Evolutionary conservation across 2,329 filamentous ascomycete genomes (phyloP), one percentile per base, ranked within the genome.

Genomic region (Alternaria sp.): DNA sequence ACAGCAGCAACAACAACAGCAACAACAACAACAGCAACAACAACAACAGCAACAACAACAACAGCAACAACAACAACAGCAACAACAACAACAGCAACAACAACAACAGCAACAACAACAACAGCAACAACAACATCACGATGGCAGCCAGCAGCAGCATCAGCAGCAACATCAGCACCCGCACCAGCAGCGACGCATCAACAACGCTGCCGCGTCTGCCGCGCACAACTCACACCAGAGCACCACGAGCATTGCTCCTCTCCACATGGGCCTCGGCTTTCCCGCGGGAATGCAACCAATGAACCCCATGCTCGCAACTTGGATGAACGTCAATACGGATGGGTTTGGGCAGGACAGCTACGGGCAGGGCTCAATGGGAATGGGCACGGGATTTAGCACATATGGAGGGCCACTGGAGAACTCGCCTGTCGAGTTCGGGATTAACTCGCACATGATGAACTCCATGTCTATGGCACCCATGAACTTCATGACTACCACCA

Each of bases 371-470:
- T 58, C 71, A 56, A 72, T 72, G 62, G 67, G 66, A 51, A 73
- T 78, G 70, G 68, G 73, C 57, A 63, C 77, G 56, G 69, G 76
- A 58, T 80, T 78, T 69, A 72, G 70, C 53, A 65, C 75, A 4
- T 82, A 78, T 58, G 77, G 72, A 52, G 74, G 68, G 17, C 77
- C 76, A 40, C 66, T 83, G 51, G 79, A 82, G 61, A 71, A 77
- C 1, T 82, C 81, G 56, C 80, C 81, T 5, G 75, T 82, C 50
- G 80, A 82, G 54, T 81, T 80, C 69, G 62, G 58, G 50, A 77
- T 82, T 72, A 80, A 80, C 55, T 73, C 78, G 56, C 73, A 77
- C 53, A 56, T 59, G 46, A 56, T 59, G 52, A 59, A 56, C 52
- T 54, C 56, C 7, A 59, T 59, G 56, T 51, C 56, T 28, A 58